These are phyloP conservation scores for Vitis labrusca DNA, from an alignment of 164 flowering plant genomes.

Conservation along the genomic window DNA sequence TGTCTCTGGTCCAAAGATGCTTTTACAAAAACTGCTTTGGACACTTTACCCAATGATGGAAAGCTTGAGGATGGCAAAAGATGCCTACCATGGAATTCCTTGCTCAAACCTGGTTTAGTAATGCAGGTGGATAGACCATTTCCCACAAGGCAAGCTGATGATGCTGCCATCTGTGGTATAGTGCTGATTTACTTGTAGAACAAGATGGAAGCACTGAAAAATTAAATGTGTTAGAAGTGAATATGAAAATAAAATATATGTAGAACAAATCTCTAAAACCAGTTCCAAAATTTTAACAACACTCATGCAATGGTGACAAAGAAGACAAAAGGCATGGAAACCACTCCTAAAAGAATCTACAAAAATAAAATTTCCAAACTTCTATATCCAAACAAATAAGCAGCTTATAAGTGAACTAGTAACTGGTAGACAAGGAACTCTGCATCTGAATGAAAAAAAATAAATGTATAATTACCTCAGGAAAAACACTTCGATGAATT, in stretches of 20 bases:
- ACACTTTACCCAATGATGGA: slow-evolving; percentile 35
- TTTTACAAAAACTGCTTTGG: slow-evolving; percentile 39
- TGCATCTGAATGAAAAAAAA: too few species aligned
- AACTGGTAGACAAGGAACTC: too few species aligned
- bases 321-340: too few species aligned
- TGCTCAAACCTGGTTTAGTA: slow-evolving; percentile 33
- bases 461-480: too few species aligned
- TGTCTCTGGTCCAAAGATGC: slow-evolving; percentile 57
- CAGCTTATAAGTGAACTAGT: too few species aligned
- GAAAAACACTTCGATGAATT: too few species aligned
- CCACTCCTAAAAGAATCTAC: too few species aligned
- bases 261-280: too few species aligned
- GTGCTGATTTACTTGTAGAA: slow-evolving; percentile 1
- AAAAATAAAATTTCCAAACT: too few species aligned
- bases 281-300: too few species aligned
- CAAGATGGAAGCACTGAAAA: neutral
- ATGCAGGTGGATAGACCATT: slow-evolving; percentile 47
- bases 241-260: neutral
- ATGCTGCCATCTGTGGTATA: slow-evolving; percentile 58
- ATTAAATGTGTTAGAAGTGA: neutral
- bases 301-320: too few species aligned
- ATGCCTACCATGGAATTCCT: slow-evolving; percentile 47
- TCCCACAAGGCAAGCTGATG: slow-evolving; percentile 73
- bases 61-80: slow-evolving; percentile 33
- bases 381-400: too few species aligned